Base-by-base conservation (phyloP, 2,329 filamentous ascomycete genomes). In the Aureobasidium pullulans region DNA sequence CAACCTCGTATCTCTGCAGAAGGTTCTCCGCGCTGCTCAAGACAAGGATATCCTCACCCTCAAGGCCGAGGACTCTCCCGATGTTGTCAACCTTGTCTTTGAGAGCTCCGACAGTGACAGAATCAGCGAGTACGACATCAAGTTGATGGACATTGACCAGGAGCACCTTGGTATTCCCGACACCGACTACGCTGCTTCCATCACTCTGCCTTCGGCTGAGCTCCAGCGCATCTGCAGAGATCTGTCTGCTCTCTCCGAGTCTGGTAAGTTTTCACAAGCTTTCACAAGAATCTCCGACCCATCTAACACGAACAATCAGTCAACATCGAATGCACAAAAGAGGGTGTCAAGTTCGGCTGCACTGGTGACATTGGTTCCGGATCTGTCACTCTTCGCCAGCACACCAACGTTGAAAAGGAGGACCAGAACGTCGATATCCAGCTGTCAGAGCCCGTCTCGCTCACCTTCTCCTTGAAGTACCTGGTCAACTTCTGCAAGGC, bases 401-500 rank as follows among this genome's bases (percentile, higher is more conserved):
- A 94, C 79, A 88, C 84, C 70, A 89, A 91, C 72, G 83, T 96
- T 65, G 93, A 97, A 42, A 96, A 97, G 80, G 87, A 90, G 49
- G 84, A 89, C 9, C 80, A 87, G 71, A 89, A 92, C 71, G 88
- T 97, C 68, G 84, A 90, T 65, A 96, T 99, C 74, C 85, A 91
- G 71, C 85, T 99, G 63, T 88, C 85, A 40, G 95, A 99, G 79
- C 90, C 94, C 54, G 94, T 99, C 62, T 83, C 89, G 37, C 84
- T 99, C 64, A 97, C 93, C 52, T 99, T 99, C 80, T 97, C 94
- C 36, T 88, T 99, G 70, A 99, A 99, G 80, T 99, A 99, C 79
- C 87, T 99, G 3, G 90, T 96, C 82, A 97, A 97, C 84, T 99
- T 99, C 81, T 97, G 94, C 88, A 99, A 99, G 81, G 95, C 95